A percentile compares a stretch with the other conserved stretches of the same genome.
Evolutionary conservation across 345 rosid genomes (phyloP).

Genomic region (Eucalyptus tenuipes): DNA sequence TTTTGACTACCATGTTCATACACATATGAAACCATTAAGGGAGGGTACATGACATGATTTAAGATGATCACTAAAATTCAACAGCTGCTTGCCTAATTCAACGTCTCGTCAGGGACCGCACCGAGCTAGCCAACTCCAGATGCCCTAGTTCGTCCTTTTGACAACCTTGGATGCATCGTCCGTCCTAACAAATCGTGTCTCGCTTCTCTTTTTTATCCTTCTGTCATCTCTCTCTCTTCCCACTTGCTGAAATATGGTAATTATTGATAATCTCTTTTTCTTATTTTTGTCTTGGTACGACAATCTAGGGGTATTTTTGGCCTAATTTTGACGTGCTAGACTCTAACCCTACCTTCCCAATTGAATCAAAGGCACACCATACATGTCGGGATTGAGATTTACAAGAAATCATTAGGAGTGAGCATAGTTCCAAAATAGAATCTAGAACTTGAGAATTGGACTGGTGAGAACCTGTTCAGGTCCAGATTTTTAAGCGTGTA

Average conservation of each 20-base stretch:
- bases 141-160: not conserved
- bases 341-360: not conserved
- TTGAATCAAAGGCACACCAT: not conserved
- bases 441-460: too few relatives aligned
- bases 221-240: not conserved
- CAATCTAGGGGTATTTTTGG: not conserved
- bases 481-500: rapidly evolving
- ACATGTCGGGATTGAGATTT: not conserved
- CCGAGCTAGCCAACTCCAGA: not conserved
- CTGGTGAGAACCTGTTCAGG: too few relatives aligned
- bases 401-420: too few relatives aligned
- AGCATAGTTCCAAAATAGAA: rapidly evolving
- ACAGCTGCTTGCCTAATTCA: not conserved
- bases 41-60: not conserved
- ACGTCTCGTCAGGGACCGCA: not conserved
- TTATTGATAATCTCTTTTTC: not conserved
- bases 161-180: not conserved
- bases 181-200: rapidly evolving
- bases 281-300: not conserved
- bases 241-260: not conserved
- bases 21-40: not conserved
- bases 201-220: not conserved
- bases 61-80: not conserved
- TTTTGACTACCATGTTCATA: not conserved
- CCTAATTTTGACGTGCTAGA: not conserved